These are phyloP conservation scores for Alternaria sp. DNA, from an alignment of 2,329 filamentous ascomycete species.

Conservation along the genomic window DNA sequence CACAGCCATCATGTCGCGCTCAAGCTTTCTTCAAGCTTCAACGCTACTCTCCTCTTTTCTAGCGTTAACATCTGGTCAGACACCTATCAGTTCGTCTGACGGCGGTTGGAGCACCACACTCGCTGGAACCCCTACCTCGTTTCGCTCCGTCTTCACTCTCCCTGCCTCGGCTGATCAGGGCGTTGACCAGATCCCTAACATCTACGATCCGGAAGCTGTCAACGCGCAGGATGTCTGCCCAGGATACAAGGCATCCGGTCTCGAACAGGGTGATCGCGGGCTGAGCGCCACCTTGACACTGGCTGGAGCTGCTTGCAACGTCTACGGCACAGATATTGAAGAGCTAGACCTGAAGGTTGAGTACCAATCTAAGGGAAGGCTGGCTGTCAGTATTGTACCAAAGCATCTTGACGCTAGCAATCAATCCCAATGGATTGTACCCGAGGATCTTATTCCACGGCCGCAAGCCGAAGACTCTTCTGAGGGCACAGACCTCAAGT, in stretches of 20 bases:
- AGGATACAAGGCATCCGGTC: slow-evolving; percentile 64
- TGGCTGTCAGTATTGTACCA: slow-evolving; percentile 76
- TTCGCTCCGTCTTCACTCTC: slow-evolving; percentile 48
- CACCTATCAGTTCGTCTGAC: slow-evolving; percentile 29
- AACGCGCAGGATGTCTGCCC: slow-evolving; percentile 71
- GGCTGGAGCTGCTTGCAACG: slow-evolving; percentile 70
- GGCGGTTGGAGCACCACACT: slow-evolving; percentile 36
- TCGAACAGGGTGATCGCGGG: slow-evolving; percentile 57
- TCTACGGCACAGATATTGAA: slow-evolving; percentile 79
- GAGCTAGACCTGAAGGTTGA: slow-evolving; percentile 72
- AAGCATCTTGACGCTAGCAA: slow-evolving; percentile 69
- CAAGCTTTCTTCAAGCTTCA: slow-evolving; percentile 35
- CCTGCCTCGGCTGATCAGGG: slow-evolving; percentile 48
- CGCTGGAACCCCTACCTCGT: slow-evolving; percentile 41
- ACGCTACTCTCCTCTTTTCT: slow-evolving; percentile 36
- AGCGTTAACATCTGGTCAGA: slow-evolving; percentile 33
- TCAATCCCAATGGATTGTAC: slow-evolving; percentile 71
- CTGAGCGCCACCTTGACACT: slow-evolving; percentile 63
- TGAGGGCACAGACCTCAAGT: slow-evolving; percentile 58
- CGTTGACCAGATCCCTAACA: slow-evolving; percentile 64
- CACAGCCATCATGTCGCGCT: slow-evolving; percentile 34
- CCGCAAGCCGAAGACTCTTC: slow-evolving; percentile 57
- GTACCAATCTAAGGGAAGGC: slow-evolving; percentile 70
- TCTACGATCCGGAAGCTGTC: slow-evolving; percentile 69
- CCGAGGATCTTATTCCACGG: slow-evolving; percentile 69